phyloP scores from a whole-genome alignment of 805 yeast species.

The Isabelozyma pseudorhagii region DNA sequence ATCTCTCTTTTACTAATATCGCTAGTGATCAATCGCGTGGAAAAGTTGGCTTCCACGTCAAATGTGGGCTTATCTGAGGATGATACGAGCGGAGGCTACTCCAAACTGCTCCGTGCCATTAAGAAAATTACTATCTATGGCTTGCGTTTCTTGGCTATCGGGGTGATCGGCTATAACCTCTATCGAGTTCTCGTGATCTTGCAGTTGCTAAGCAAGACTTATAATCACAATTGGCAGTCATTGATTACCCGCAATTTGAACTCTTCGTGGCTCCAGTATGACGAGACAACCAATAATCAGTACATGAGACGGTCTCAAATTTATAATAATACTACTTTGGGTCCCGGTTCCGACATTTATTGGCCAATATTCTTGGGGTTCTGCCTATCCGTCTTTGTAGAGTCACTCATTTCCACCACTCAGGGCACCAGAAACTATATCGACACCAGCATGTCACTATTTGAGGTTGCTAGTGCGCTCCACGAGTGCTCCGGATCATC shows the following conservation, averaged over 20 bases:
- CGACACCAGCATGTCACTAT: conserved; percentile 68
- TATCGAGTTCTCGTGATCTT: conserved; percentile 29
- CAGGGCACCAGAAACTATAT: conserved; percentile 54
- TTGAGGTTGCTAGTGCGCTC: conserved; percentile 73
- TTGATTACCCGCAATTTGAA: background rate
- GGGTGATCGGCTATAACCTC: conserved; percentile 19
- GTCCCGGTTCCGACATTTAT: conserved; percentile 51
- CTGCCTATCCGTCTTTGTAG: conserved; percentile 62
- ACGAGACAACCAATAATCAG: background rate
- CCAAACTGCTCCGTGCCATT: conserved; percentile 12
- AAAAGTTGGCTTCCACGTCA: conserved; percentile 36
- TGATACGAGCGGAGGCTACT: background rate
- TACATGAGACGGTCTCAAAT: no score
- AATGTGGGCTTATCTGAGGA: conserved; percentile 2
- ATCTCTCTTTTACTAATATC: conserved; percentile 36
- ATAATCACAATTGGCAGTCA: background rate
- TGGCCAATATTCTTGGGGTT: conserved; percentile 59
- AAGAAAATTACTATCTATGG: conserved; percentile 16
- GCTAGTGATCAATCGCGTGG: conserved; percentile 33
- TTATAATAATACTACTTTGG: conserved; percentile 16
- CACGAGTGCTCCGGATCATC: conserved; percentile 59
- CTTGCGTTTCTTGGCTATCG: conserved; percentile 28
- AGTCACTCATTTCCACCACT: conserved; percentile 59
- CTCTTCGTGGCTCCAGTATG: background rate
- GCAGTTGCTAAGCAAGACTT: conserved; percentile 12